phyloP scores from a whole-genome alignment of 2,329 filamentous ascomycete genomes.

The Neocucurbitaria cava region DNA sequence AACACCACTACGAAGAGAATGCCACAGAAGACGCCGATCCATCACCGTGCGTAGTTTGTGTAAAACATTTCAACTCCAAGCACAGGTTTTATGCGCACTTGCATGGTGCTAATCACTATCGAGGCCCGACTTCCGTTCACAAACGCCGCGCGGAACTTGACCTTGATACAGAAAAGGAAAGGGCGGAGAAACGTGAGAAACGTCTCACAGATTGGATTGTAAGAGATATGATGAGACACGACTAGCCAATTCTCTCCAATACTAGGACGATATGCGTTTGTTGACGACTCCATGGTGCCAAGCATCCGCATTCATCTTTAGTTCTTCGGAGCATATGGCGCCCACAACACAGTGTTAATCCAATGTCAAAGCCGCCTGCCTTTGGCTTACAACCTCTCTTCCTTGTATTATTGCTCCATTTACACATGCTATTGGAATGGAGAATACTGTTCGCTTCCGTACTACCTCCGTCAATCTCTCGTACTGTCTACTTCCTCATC shows the following conservation, averaged over 20 bases:
- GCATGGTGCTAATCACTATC: conserved; percentile 5
- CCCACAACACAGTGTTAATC: no score
- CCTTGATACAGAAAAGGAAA: not conserved
- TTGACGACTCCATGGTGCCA: no score
- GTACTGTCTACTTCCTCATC: no score
- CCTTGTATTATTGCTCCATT: no score
- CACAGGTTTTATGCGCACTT: conserved; percentile 11
- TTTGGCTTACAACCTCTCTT: no score
- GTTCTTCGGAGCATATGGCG: no score
- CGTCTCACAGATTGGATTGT: not conserved
- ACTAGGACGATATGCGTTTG: no score
- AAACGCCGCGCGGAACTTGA: conserved; percentile 10
- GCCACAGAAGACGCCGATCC: conserved; percentile 2
- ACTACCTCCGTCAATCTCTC: no score
- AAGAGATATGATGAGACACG: not conserved
- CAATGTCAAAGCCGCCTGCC: no score
- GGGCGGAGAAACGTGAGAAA: not conserved
- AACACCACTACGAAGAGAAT: conserved; percentile 4
- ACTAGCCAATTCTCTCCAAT: not conserved
- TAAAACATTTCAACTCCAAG: conserved; percentile 8
- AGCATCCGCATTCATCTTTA: no score
- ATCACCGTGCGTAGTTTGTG: conserved; percentile 13
- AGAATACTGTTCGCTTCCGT: no score
- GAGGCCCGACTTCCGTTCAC: conserved; percentile 7
- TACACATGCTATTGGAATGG: no score